A percentile compares a stretch with the other conserved stretches of the same genome.
These are phyloP conservation scores for Debaryomyces coudertii DNA, from an alignment of 1,139 yeast genomes.

Conservation along the genomic window DNA sequence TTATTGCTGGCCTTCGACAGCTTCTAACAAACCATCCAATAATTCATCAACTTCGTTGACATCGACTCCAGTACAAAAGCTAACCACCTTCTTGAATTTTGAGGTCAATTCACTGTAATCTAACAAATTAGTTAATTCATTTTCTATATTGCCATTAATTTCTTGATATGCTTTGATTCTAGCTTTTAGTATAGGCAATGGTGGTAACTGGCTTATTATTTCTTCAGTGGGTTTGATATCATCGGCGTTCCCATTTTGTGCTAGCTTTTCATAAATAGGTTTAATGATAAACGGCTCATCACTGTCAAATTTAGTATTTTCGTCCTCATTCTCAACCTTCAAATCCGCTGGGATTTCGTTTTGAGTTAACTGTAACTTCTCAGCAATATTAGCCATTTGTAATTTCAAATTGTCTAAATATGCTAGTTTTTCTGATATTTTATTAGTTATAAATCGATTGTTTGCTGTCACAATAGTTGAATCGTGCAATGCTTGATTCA, in stretches of 20 bases:
- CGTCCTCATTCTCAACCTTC: slow-evolving; percentile 19
- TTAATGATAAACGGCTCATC: slow-evolving; percentile 81
- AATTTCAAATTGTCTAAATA: slow-evolving; percentile 46
- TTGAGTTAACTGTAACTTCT: slow-evolving; percentile 34
- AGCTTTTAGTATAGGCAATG: slow-evolving; percentile 66
- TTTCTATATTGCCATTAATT: slow-evolving; percentile 39
- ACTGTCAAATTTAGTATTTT: slow-evolving; percentile 57
- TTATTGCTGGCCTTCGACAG: slow-evolving; percentile 68
- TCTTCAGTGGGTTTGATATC: slow-evolving; percentile 30
- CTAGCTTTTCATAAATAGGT: slow-evolving; percentile 55
- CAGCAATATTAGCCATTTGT: slow-evolving; percentile 47
- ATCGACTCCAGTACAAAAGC: slow-evolving; percentile 87
- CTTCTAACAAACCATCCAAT: slow-evolving; percentile 82
- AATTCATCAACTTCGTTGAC: slow-evolving; percentile 74
- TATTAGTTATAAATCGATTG: slow-evolving; percentile 42
- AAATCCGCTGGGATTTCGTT: slow-evolving; percentile 26
- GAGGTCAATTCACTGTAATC: slow-evolving; percentile 69
- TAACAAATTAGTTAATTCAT: slow-evolving; percentile 54
- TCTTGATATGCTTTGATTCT: slow-evolving; percentile 74
- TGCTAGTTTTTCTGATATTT: slow-evolving; percentile 41
- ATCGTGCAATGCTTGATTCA: slow-evolving; percentile 45
- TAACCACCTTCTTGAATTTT: slow-evolving; percentile 86
- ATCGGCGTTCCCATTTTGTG: slow-evolving; percentile 34
- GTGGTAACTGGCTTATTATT: slow-evolving; percentile 51
- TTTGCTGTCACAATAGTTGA: slow-evolving; percentile 50